Base-by-base conservation (phyloP, 2,329 filamentous ascomycete species). In the Harringtonia aguacate region DNA sequence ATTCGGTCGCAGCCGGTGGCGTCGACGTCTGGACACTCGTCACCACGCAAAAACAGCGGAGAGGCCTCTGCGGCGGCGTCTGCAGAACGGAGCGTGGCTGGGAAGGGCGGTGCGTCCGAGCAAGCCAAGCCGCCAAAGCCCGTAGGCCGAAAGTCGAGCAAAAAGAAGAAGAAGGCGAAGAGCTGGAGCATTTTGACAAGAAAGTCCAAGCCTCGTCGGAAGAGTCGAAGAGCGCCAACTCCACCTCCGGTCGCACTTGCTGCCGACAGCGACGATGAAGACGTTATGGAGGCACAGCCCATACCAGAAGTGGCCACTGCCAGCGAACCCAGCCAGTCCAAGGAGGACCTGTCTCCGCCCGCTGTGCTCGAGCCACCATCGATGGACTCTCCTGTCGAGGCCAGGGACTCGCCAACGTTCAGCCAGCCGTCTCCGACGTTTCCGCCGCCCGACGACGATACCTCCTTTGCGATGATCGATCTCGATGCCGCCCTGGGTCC, bases 401-500 rank as follows among this genome's bases (percentile, higher is more conserved):
- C 55, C 0, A 14, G 20, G 52, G 41, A 56, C 15, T 47, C 24
- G 12, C 17, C 14, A 1, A 12, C 41, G 2, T n/a, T 59, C 4
- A 64, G 65, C 55, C 66, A 64, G 36, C 61, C 56, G 6, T 52
- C 56, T 3, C 44, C 50, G 4, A 39, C 46, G 3, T 22, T 43
- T 17, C 55, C 54, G 48, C 62, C 53, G 35, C 61, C 61, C 3
- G 70, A 77, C 9, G 77, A 81, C 38, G 86, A 94, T 47, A 61
- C 75, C 4, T 73, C 81, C 42, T 86, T 80, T 56, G 81, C 85
- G 8, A 83, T 95, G 61, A 94, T 98, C 50, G 92, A 98, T 60
- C 68, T 98, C 35, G 92, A 98, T 64, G 90, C 89, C 17, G 92
- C 90, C 22, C 72, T 97, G 2, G 89, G 88, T 2, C 88, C 90